Evolutionary conservation across 2,329 filamentous ascomycete genomes (phyloP).

Genomic region (Cryphonectria radicalis): DNA sequence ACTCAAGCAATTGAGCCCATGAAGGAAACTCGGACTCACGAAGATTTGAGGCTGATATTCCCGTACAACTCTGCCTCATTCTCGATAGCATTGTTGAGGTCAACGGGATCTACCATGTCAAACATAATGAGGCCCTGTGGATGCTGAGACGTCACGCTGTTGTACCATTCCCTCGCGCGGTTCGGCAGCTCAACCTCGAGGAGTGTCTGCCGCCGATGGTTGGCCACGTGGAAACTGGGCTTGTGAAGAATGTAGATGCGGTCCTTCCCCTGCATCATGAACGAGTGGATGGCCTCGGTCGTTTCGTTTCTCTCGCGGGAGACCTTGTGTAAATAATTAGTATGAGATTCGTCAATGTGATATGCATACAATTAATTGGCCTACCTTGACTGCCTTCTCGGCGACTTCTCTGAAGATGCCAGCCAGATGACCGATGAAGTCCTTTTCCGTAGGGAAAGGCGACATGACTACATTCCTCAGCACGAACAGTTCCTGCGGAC

Average conservation of each 20-base stretch:
- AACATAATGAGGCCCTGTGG: slow-evolving; percentile 17
- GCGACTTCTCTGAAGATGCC: slow-evolving; percentile 39
- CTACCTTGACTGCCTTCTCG: slow-evolving; percentile 33
- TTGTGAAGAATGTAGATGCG: slow-evolving; percentile 42
- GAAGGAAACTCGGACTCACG: slow-evolving; percentile 2
- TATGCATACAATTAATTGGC: not conserved
- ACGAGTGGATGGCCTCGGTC: slow-evolving; percentile 41
- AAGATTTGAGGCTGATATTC: slow-evolving; percentile 1
- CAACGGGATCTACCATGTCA: slow-evolving; percentile 2
- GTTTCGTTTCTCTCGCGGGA: slow-evolving; percentile 43
- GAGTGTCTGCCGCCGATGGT: slow-evolving; percentile 46
- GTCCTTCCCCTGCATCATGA: slow-evolving; percentile 43
- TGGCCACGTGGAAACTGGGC: slow-evolving; percentile 46
- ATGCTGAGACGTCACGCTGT: slow-evolving; percentile 38
- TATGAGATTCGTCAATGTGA: not conserved
- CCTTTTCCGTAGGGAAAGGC: slow-evolving; percentile 45
- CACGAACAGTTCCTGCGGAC: slow-evolving; percentile 46
- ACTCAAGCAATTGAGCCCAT: not conserved
- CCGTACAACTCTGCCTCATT: slow-evolving; percentile 28
- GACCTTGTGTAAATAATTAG: slow-evolving; percentile 23
- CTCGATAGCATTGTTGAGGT: slow-evolving; percentile 34
- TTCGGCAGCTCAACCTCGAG: slow-evolving; percentile 35
- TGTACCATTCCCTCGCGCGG: slow-evolving; percentile 31
- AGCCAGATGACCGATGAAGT: slow-evolving; percentile 46
- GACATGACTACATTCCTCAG: slow-evolving; percentile 54